Evolutionary conservation across 345 rosid genomes (phyloP), one percentile per base, ranked within the genome.

Genomic region (Citrus unshiu): DNA sequence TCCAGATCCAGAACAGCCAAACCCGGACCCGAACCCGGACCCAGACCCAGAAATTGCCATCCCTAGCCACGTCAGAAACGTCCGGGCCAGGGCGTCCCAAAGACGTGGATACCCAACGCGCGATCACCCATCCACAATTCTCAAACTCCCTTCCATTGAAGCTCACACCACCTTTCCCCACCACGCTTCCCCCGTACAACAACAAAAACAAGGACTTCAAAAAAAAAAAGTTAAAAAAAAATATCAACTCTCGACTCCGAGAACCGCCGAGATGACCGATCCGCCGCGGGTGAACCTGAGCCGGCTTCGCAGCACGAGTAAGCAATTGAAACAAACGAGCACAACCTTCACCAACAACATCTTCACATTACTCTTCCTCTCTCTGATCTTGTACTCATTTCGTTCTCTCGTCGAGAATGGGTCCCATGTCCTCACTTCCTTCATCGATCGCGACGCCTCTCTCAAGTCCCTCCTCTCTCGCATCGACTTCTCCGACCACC

Each of bases 401-500:
- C 98, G 96, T 77, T 78, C 90, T 57, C 68, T 92, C 73, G 90
- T 95, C 83, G 98, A 92, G 77, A 90, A 87, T 40, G 95, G 93
- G 68, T 85, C 97, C 72, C 78, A 82, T 65, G 76, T 85, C 59
- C 88, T 94, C 78, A 89, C 91, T 56, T 85, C 94, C 72, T 90
- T 91, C 88, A 87, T 96, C 86, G 97, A 96, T 85, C 86, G 88
- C 63, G 97, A 92, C 83, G 94, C 98, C 34, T 90, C 97, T 68
- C 91, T 95, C 77, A 90, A 86, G 73, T 87, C 96, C 78, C 91
- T 91, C 77, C 95, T 93, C 84, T 89, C 96, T 79, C 99, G 94
- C 21, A 89, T 92, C 78, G 92, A 91, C 83, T 91, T 89, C 61
- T 74, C 85, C 81, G 75, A 78, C 3, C 49, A 82, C 37, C 87